These are phyloP conservation scores for Apiosordaria backusii DNA, from an alignment of 495 filamentous ascomycete species.

Conservation along the genomic window DNA sequence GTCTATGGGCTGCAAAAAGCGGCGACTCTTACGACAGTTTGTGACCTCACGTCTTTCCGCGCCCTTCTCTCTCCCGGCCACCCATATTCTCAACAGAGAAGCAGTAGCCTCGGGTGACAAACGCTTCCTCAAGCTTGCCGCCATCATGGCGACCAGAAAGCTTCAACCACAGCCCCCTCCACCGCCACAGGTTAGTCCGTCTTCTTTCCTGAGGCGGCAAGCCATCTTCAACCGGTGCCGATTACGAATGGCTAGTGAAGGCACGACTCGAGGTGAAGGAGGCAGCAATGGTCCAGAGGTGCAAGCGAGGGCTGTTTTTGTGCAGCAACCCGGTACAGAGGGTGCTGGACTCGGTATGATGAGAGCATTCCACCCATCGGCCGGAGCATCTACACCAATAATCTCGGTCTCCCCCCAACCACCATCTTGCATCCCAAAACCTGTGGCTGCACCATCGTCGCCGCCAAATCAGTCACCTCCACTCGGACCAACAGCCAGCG, in stretches of 20 bases:
- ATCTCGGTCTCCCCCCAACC: neutral
- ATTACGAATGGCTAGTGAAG: conserved; percentile 20
- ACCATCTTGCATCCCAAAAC: neutral
- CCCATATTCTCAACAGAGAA: conserved; percentile 62
- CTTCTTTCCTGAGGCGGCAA: conserved; percentile 28
- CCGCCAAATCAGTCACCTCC: neutral
- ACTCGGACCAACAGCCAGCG: neutral
- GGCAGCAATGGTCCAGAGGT: neutral
- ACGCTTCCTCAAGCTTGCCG: conserved; percentile 43
- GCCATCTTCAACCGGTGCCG: conserved; percentile 34
- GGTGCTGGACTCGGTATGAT: neutral
- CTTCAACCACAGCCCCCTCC: conserved; percentile 10
- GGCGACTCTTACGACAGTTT: conserved; percentile 57
- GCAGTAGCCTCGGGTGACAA: conserved; percentile 43
- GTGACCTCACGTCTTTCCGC: conserved; percentile 66
- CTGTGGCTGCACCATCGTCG: neutral
- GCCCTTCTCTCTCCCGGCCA: conserved; percentile 64
- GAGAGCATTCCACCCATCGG: neutral
- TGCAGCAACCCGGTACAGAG: conserved; percentile 3
- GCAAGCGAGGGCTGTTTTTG: neutral
- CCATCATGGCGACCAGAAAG: conserved; percentile 28
- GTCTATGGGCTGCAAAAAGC: conserved; percentile 57
- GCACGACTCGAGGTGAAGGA: conserved; percentile 15
- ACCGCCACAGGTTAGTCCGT: conserved; percentile 17
- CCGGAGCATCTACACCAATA: neutral